Evolutionary conservation across 257 asterid species (phyloP), one percentile per base, ranked within the genome.

Genomic region (Echites panduratus): DNA sequence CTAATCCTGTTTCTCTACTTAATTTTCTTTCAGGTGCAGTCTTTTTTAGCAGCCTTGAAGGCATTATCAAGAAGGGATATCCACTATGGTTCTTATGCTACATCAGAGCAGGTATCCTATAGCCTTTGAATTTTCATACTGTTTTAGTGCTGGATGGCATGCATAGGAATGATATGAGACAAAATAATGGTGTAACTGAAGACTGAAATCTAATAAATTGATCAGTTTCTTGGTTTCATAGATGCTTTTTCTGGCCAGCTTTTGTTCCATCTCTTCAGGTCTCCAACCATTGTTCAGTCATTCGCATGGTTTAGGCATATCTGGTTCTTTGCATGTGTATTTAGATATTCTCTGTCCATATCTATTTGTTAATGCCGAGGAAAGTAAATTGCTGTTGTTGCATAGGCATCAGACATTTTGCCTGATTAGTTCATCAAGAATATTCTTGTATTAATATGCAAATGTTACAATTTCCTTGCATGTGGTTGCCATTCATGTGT

Each of bases 41-140:
- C 89, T 48, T 89, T 84, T 70, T 75, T 85, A 64, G 75, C 93
- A 73, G 89, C 97, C 70, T 47, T 88, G 76, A 90, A 86, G 86
- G 96, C 96, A 78, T 77, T 90, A 77, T 88, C 96, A 29, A 80
- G 77, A 75, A 88, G 85, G 79, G 96, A 90, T 70, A 77, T 90
- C 79, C 87, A 88, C 75, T 90, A 90, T 75, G 96, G 97, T 65
- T 82, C 89, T 80, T 59, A 83, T 79, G 96, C 97, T 12, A 88
- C 98, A 32, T 61, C 96, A 69, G 98, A 90, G 77, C 96, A 92
- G 94, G 98, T 90, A 80, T 20, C 35, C 22, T 62, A 44, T 52
- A 27, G 48, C 50, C 69, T 62, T 8, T 9, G 10, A 19, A 24
- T 63, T 49, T 9, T 68, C 24, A 47, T 35, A 14, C 41, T 75